Conservation (phyloP, 495 filamentous ascomycete species). For the Aspergillus sclerotioniger region DNA sequence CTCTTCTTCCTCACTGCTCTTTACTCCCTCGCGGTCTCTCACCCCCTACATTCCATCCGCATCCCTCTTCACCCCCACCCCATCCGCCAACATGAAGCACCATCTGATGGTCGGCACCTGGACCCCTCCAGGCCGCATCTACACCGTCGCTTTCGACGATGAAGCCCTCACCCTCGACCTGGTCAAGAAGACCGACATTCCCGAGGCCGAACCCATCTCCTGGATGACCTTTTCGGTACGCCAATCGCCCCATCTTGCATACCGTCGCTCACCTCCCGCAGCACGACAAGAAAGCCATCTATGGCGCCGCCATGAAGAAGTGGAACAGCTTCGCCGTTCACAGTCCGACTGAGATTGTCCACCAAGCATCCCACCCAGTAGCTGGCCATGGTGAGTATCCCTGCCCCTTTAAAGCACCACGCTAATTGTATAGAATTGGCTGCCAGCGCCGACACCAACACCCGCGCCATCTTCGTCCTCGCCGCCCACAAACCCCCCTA, state of each 20-base stretch:
- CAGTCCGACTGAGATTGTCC: constrained; percentile 73
- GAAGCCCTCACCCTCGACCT: constrained; percentile 66
- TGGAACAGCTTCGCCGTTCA: constrained; percentile 78
- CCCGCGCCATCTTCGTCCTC: constrained; percentile 81
- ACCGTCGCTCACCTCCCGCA: constrained; percentile 26
- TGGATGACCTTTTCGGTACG: constrained; percentile 86
- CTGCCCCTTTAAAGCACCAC: too few species aligned
- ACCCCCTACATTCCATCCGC: not conserved
- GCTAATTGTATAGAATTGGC: constrained; percentile 54
- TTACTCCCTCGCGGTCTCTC: not conserved
- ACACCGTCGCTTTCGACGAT: constrained; percentile 80
- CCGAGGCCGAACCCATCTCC: constrained; percentile 78
- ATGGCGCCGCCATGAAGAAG: constrained; percentile 85
- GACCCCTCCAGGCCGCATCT: constrained; percentile 82
- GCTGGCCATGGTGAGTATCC: constrained; percentile 54
- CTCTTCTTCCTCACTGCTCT: not conserved
- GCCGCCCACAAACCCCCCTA: constrained; percentile 73
- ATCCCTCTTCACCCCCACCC: not conserved
- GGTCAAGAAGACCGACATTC: constrained; percentile 75
- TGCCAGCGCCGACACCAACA: constrained; percentile 66
- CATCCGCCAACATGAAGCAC: constrained; percentile 59
- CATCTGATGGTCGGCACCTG: constrained; percentile 83
- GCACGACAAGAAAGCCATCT: constrained; percentile 78
- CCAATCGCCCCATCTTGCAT: constrained; percentile 1
- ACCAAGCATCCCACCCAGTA: constrained; percentile 71